Evolutionary conservation across 2,329 filamentous ascomycete genomes (phyloP).

Genomic region (Aspergillus latus): DNA sequence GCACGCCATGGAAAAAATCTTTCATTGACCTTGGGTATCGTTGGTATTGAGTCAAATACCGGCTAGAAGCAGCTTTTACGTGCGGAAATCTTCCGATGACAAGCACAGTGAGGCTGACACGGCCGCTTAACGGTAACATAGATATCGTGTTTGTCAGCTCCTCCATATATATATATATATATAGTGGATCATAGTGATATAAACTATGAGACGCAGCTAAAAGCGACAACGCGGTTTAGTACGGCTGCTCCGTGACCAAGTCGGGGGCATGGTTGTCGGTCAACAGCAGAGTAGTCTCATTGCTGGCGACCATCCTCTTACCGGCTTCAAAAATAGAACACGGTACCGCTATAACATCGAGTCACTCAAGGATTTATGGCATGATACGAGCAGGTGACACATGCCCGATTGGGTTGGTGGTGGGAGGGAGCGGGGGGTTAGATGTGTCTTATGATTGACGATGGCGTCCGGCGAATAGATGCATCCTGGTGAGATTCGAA

Average conservation of each 20-base stretch:
- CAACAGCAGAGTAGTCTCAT: constrained; percentile 19
- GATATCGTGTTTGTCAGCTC: constrained; percentile 18
- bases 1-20: constrained; percentile 46
- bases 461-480: not conserved
- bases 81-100: constrained; percentile 43
- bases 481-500: constrained; percentile 11
- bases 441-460: too few relatives aligned
- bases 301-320: constrained; percentile 16
- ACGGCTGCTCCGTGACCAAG: constrained; percentile 15
- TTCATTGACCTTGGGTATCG: constrained; percentile 60
- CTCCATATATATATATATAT: constrained; percentile 23
- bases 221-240: constrained; percentile 15
- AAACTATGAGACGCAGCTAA: constrained; percentile 19
- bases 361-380: constrained; percentile 19
- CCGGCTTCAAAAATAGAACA: constrained; percentile 3
- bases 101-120: constrained; percentile 8
- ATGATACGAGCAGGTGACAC: constrained; percentile 11
- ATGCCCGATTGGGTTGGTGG: too few relatives aligned
- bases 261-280: constrained; percentile 17
- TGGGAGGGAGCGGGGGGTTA: too few relatives aligned
- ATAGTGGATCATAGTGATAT: too few relatives aligned
- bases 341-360: constrained; percentile 22
- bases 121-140: constrained; percentile 14
- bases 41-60: constrained; percentile 59
- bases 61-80: constrained; percentile 48